Evolutionary conservation across 257 asterid genomes (phyloP).

Genomic region (Ilex aquifolium): DNA sequence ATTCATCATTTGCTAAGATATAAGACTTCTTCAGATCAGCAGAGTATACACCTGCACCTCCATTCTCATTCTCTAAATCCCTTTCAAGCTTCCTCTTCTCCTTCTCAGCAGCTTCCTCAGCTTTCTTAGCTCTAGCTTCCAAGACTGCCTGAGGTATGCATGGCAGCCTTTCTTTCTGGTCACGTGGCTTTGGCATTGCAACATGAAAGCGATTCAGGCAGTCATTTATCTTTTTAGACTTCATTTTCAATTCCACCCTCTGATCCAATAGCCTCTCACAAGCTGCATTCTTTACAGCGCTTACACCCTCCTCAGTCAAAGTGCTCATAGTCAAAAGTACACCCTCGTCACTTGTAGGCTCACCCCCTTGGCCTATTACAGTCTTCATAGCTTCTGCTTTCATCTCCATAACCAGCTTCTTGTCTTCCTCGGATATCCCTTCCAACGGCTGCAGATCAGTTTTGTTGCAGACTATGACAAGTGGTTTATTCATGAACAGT

Average conservation of each 20-base stretch:
- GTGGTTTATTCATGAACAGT: conserved; percentile 82
- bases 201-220: conserved; percentile 90
- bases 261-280: conserved; percentile 88
- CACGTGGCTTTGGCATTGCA: conserved; percentile 89
- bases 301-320: conserved; percentile 87
- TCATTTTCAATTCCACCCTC: conserved; percentile 89
- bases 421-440: conserved; percentile 74
- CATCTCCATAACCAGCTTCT: conserved; percentile 79
- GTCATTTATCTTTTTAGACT: conserved; percentile 78
- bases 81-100: conserved; percentile 71
- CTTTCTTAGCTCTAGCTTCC: conserved; percentile 64
- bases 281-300: conserved; percentile 84
- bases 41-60: conserved; percentile 99
- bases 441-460: conserved; percentile 87
- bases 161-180: conserved; percentile 71
- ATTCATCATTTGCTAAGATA: conserved; percentile 71
- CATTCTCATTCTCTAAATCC: conserved; percentile 91
- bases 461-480: conserved; percentile 85
- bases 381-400: conserved; percentile 89
- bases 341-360: conserved; percentile 48
- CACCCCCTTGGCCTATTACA: conserved; percentile 86
- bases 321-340: conserved; percentile 93
- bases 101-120: conserved; percentile 49
- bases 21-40: conserved; percentile 83
- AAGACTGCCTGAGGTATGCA: conserved; percentile 85